A percentile compares a stretch with the other conserved stretches of the same genome.
Evolutionary conservation across 352 stramenopile species (phyloP).

Genomic region (Hyaloperonospora brassicae): DNA sequence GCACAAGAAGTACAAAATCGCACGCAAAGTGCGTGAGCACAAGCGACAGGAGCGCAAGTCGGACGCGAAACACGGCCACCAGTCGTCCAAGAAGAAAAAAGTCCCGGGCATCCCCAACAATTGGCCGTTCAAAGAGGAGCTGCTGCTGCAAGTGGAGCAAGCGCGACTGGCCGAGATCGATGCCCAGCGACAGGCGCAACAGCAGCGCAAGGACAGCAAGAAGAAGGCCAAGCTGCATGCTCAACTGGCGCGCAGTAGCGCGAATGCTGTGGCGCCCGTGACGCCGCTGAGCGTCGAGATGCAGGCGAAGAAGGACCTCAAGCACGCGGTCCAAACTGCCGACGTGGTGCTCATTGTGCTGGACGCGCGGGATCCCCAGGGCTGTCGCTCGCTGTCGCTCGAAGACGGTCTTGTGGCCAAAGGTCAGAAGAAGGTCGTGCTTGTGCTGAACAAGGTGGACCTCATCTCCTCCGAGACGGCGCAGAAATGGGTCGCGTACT

Average conservation of each 20-base stretch:
- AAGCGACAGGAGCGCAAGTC: slow-evolving; percentile 92
- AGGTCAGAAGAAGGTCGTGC: slow-evolving; percentile 92
- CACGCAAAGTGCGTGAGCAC: slow-evolving; percentile 88
- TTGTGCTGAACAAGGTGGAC: slow-evolving; percentile 99
- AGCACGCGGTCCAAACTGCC: slow-evolving; percentile 51
- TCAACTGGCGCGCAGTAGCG: slow-evolving; percentile 22
- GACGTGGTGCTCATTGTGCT: slow-evolving; percentile 86
- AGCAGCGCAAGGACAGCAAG: slow-evolving; percentile 57
- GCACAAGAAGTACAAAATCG: slow-evolving; percentile 99
- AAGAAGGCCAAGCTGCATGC: slow-evolving; percentile 50
- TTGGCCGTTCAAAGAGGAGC: slow-evolving; percentile 96
- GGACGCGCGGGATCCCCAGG: slow-evolving; percentile 96
- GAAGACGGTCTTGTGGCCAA: slow-evolving; percentile 93
- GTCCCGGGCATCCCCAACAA: slow-evolving; percentile 97
- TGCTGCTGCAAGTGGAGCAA: slow-evolving; percentile 80
- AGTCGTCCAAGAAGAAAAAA: slow-evolving; percentile 90
- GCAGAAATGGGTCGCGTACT: slow-evolving; percentile 92
- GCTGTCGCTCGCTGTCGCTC: slow-evolving; percentile 88
- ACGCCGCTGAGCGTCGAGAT: slow-evolving; percentile 67
- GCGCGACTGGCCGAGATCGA: slow-evolving; percentile 67
- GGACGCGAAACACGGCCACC: slow-evolving; percentile 50
- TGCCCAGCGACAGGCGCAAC: slow-evolving; percentile 46
- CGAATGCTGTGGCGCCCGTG: slow-evolving; percentile 21
- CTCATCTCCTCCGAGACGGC: slow-evolving; percentile 86
- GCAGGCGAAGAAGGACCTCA: slow-evolving; percentile 74